These are phyloP conservation scores for Penicillium sp. DNA, from an alignment of 2,329 filamentous ascomycete species.

Conservation along the genomic window DNA sequence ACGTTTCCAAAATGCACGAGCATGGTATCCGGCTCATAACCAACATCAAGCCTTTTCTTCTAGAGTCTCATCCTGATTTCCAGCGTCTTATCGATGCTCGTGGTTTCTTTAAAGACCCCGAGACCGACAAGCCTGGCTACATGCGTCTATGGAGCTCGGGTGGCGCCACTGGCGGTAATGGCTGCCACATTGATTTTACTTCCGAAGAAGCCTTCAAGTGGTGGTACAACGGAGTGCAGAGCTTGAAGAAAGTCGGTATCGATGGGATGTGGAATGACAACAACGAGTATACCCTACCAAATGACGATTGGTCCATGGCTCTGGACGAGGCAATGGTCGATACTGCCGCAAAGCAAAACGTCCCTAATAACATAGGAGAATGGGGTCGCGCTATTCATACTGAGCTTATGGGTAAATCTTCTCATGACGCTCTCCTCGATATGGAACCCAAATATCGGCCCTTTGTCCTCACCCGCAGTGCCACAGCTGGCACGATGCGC, in stretches of 20 bases:
- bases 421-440: slow-evolving; percentile 67
- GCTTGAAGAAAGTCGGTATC: slow-evolving; percentile 66
- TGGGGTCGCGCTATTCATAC: slow-evolving; percentile 73
- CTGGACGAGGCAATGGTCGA: slow-evolving; percentile 53
- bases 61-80: slow-evolving; percentile 70
- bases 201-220: slow-evolving; percentile 68
- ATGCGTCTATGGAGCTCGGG: slow-evolving; percentile 74
- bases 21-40: slow-evolving; percentile 70
- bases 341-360: slow-evolving; percentile 39
- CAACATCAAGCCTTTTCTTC: slow-evolving; percentile 75
- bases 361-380: slow-evolving; percentile 62
- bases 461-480: slow-evolving; percentile 71
- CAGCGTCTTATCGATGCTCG: slow-evolving; percentile 60
- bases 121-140: slow-evolving; percentile 57
- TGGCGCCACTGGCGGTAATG: slow-evolving; percentile 70
- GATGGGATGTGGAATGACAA: slow-evolving; percentile 82
- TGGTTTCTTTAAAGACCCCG: slow-evolving; percentile 67
- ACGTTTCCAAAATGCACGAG: slow-evolving; percentile 64
- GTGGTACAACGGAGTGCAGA: slow-evolving; percentile 72
- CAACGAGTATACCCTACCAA: slow-evolving; percentile 72
- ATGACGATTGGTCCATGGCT: slow-evolving; percentile 68
- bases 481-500: slow-evolving; percentile 70
- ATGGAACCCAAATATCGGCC: slow-evolving; percentile 64
- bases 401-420: slow-evolving; percentile 72
- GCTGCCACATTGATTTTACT: slow-evolving; percentile 75